A percentile compares a stretch with the other conserved stretches of the same genome.
Conservation (phyloP, 2,329 filamentous ascomycete species). For the Dendrostoma leiphaemia region DNA sequence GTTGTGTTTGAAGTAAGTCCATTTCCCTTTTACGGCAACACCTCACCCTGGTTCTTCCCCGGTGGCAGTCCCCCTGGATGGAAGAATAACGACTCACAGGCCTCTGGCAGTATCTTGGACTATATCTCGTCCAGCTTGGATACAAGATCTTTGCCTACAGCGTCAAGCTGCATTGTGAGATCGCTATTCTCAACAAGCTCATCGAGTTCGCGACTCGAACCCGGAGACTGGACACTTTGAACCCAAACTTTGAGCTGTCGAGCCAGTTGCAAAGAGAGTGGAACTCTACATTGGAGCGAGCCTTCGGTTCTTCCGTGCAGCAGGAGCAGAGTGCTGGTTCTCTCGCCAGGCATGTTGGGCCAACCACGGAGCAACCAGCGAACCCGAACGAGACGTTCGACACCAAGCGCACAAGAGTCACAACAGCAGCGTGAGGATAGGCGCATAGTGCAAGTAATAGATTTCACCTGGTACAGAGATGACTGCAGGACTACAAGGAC, state of each 20-base stretch:
- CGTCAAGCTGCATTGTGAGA: slow-evolving; percentile 21
- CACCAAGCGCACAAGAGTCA: too few relatives aligned
- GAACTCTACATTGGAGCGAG: slow-evolving; percentile 2
- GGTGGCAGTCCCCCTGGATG: too few relatives aligned
- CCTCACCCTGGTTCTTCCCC: too few relatives aligned
- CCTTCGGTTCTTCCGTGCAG: not conserved
- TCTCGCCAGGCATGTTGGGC: too few relatives aligned
- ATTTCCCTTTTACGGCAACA: not conserved
- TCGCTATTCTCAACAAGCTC: slow-evolving; percentile 20
- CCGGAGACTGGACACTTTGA: not conserved
- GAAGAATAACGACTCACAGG: too few relatives aligned
- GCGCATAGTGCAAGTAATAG: too few relatives aligned
- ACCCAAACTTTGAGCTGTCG: not conserved
- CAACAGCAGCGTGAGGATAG: too few relatives aligned
- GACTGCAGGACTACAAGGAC: too few relatives aligned
- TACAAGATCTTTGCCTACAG: slow-evolving; percentile 10
- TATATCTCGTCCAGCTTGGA: not conserved
- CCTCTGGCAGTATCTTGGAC: not conserved
- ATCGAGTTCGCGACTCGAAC: slow-evolving; percentile 18
- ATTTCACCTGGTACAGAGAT: too few relatives aligned
- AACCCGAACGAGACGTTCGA: too few relatives aligned
- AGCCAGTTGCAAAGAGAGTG: slow-evolving; percentile 8
- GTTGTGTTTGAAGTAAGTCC: slow-evolving; percentile 1
- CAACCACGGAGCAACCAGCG: too few relatives aligned
- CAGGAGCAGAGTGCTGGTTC: too few relatives aligned